Evolutionary conservation across 2,329 filamentous ascomycete species (phyloP).

Genomic region (Diaporthe longicolla): DNA sequence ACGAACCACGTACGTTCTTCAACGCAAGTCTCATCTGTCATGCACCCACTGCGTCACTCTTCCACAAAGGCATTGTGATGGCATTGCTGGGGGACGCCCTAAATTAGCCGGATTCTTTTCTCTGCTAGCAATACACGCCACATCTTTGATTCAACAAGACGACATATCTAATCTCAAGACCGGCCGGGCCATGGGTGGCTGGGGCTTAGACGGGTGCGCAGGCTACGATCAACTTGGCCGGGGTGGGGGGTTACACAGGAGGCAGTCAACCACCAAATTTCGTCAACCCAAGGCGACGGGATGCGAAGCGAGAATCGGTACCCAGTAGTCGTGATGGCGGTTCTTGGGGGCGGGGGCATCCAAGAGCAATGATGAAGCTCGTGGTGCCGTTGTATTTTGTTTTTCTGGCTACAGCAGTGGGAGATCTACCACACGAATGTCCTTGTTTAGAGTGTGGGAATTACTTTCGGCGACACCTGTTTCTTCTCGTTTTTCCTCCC

Average conservation of each 20-base stretch:
- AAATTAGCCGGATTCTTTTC: constrained; percentile 19
- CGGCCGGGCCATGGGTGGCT: constrained; percentile 10
- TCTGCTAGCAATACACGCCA: constrained; percentile 19
- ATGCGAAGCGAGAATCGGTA: background rate
- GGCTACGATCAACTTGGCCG: constrained; percentile 17
- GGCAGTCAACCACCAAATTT: background rate
- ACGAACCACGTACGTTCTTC: background rate
- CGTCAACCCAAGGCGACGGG: background rate
- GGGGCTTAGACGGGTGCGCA: constrained; percentile 16
- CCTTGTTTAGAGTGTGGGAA: constrained; percentile 31
- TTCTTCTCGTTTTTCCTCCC: constrained; percentile 25
- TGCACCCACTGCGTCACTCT: background rate
- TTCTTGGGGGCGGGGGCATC: constrained; percentile 3
- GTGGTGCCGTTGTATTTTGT: constrained; percentile 26
- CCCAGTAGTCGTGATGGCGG: background rate
- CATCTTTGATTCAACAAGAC: constrained; percentile 33
- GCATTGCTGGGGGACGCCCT: background rate
- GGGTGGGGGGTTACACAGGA: background rate
- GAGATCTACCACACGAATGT: constrained; percentile 33
- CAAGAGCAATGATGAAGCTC: constrained; percentile 14
- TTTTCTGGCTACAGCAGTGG: constrained; percentile 35
- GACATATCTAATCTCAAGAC: constrained; percentile 34
- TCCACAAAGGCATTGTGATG: constrained; percentile 21
- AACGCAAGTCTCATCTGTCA: background rate
- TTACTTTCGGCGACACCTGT: constrained; percentile 35